Evolutionary conservation across 1,284 basidiomycete species (phyloP).

Genomic region (Rhodotorula glutinis): DNA sequence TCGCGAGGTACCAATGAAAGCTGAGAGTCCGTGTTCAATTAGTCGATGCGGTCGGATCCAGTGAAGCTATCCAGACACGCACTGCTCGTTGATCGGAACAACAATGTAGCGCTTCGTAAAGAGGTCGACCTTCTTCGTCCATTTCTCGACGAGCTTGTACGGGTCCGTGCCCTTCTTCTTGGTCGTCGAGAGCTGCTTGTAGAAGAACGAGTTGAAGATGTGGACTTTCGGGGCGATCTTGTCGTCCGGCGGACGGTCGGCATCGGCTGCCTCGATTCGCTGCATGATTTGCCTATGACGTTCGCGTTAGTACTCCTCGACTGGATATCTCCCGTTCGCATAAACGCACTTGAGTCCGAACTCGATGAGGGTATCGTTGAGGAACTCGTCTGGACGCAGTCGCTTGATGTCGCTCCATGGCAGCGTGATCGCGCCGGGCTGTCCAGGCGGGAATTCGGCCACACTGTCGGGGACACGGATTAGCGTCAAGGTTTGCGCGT

Average conservation of each 20-base stretch:
- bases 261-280: slow-evolving; percentile 37
- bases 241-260: slow-evolving; percentile 50
- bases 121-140: slow-evolving; percentile 79
- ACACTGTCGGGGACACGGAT: slow-evolving; percentile 16
- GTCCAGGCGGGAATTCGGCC: slow-evolving; percentile 33
- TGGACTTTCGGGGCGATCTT: slow-evolving; percentile 70
- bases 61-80: slow-evolving; percentile 40
- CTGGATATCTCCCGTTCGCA: too few relatives aligned
- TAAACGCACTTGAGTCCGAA: slow-evolving; percentile 81
- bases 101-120: slow-evolving; percentile 90
- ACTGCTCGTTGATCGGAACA: slow-evolving; percentile 96
- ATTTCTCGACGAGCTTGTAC: slow-evolving; percentile 83
- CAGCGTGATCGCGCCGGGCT: slow-evolving; percentile 37
- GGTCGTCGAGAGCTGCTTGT: slow-evolving; percentile 79
- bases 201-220: slow-evolving; percentile 97
- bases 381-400: slow-evolving; percentile 68
- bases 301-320: neutral
- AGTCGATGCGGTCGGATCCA: neutral
- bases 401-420: slow-evolving; percentile 65
- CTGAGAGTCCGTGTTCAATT: slow-evolving; percentile 54
- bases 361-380: slow-evolving; percentile 95
- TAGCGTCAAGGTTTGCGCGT: too few relatives aligned
- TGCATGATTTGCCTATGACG: slow-evolving; percentile 61
- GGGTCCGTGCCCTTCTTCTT: slow-evolving; percentile 15
- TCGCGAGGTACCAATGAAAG: slow-evolving; percentile 94